These are phyloP conservation scores for Primulina tabacum DNA, from an alignment of 257 asterid genomes.

Conservation along the genomic window DNA sequence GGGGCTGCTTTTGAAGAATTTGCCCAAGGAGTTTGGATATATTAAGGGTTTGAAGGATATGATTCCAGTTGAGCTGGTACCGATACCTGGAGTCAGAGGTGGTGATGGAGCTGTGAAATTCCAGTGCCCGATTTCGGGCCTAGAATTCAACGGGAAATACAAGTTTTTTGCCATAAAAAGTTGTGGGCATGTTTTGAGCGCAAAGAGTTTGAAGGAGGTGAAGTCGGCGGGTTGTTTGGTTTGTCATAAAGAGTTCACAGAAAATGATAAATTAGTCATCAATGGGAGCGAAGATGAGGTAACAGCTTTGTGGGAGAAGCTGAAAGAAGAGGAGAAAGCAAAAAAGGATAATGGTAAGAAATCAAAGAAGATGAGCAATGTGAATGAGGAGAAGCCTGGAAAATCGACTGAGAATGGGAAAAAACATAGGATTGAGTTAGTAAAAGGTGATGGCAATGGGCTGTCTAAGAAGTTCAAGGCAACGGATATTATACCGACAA, in stretches of 20 bases:
- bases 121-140: slow-evolving; percentile 79
- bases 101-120: slow-evolving; percentile 40
- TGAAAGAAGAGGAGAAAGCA: slow-evolving; percentile 50
- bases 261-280: slow-evolving; percentile 67
- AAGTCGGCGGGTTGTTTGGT: slow-evolving; percentile 71
- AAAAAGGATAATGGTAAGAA: slow-evolving; percentile 52
- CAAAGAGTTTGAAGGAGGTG: slow-evolving; percentile 86
- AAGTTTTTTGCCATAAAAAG: slow-evolving; percentile 58
- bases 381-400: slow-evolving; percentile 37
- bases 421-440: slow-evolving; percentile 56
- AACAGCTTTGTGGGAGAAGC: slow-evolving; percentile 58
- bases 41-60: slow-evolving; percentile 93
- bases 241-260: slow-evolving; percentile 67
- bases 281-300: slow-evolving; percentile 93
- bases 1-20: slow-evolving; percentile 71
- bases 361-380: slow-evolving; percentile 54
- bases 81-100: slow-evolving; percentile 45
- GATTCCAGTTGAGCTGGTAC: slow-evolving; percentile 57
- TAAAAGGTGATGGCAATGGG: slow-evolving; percentile 37
- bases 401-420: slow-evolving; percentile 41
- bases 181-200: slow-evolving; percentile 90
- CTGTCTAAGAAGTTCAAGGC: slow-evolving; percentile 63
- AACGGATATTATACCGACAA: slow-evolving; percentile 53
- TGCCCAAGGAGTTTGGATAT: slow-evolving; percentile 78
- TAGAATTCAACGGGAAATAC: slow-evolving; percentile 76